phyloP scores from a whole-genome alignment of 495 filamentous ascomycete genomes.

The Podospora pseudopauciseta region DNA sequence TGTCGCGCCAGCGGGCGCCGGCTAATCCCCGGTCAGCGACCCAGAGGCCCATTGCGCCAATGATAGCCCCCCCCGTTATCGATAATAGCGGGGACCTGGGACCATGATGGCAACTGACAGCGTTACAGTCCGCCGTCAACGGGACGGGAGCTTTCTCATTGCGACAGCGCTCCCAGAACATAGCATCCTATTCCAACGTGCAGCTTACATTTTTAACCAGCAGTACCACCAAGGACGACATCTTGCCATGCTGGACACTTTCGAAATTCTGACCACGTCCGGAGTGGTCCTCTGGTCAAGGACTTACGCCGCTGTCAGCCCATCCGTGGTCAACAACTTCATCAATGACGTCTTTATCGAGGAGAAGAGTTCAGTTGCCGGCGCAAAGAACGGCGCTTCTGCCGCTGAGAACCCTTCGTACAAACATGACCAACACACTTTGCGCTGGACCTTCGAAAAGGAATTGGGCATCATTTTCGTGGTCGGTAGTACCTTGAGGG shows the following conservation, averaged over 20 bases:
- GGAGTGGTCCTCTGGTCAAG: constrained; percentile 96
- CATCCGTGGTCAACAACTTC: constrained; percentile 85
- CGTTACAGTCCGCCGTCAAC: neutral
- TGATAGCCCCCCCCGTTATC: constrained; percentile 13
- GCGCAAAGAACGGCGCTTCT: constrained; percentile 54
- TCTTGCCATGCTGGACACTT: constrained; percentile 78
- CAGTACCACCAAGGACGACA: neutral
- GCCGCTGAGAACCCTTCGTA: constrained; percentile 65
- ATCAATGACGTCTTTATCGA: constrained; percentile 97
- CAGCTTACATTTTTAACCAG: neutral
- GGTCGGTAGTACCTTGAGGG: constrained; percentile 49
- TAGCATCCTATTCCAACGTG: neutral
- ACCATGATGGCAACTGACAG: constrained; percentile 7
- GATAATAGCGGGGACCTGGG: constrained; percentile 6
- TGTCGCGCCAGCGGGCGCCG: constrained; percentile 15
- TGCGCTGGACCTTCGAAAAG: constrained; percentile 90
- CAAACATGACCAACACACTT: constrained; percentile 88
- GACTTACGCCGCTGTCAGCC: constrained; percentile 72
- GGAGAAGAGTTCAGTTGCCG: constrained; percentile 64
- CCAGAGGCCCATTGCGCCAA: constrained; percentile 13
- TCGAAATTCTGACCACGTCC: constrained; percentile 93
- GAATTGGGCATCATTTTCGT: constrained; percentile 94
- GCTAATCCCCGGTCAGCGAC: constrained; percentile 24
- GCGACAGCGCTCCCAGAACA: neutral
- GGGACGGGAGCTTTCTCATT: neutral